phyloP scores from a whole-genome alignment of 306 rosid genomes.

The Betula pendula region DNA sequence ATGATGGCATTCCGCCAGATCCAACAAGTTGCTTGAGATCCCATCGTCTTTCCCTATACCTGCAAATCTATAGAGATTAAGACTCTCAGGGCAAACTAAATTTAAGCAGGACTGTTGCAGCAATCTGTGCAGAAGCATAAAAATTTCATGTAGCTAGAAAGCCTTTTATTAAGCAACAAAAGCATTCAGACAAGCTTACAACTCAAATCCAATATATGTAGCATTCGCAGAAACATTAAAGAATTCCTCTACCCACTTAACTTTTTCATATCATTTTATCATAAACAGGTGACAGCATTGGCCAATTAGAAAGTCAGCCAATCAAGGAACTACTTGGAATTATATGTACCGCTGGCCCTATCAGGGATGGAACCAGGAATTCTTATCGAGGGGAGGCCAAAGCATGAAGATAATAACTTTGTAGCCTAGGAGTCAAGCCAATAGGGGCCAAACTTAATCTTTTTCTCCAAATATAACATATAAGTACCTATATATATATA shows the following conservation, averaged over 20 bases:
- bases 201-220: constrained; percentile 2
- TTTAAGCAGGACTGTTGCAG: not conserved
- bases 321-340: not conserved
- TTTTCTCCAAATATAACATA: too few species aligned
- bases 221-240: not conserved
- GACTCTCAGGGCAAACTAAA: constrained; percentile 34
- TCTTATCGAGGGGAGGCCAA: too few species aligned
- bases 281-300: not conserved
- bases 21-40: constrained; percentile 82
- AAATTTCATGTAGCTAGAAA: not conserved
- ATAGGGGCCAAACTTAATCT: too few species aligned
- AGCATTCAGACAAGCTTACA: not conserved
- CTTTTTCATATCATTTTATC: not conserved
- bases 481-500: too few species aligned
- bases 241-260: constrained; percentile 2
- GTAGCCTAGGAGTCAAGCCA: too few species aligned
- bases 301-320: not conserved
- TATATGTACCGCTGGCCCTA: not conserved
- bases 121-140: not conserved
- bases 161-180: not conserved
- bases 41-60: constrained; percentile 94
- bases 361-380: not conserved
- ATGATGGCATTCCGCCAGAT: constrained; percentile 99
- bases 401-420: too few species aligned
- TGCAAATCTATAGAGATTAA: constrained; percentile 47